Base-by-base conservation (phyloP, 768 basidiomycete species). In the Boletus edulis region DNA sequence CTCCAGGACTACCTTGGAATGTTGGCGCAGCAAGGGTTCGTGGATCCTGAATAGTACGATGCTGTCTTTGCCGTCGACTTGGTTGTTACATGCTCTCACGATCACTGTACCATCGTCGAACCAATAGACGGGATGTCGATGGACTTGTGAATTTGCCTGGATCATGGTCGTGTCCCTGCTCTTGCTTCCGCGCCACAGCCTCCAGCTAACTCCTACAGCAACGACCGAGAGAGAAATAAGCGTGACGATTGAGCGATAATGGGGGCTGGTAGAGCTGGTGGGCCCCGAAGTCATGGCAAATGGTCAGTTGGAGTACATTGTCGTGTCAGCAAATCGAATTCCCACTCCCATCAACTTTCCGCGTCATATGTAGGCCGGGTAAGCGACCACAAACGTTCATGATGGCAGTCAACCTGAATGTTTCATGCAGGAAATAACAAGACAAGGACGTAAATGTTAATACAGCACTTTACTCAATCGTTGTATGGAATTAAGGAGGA, bases 381-480 rank as follows among this genome's bases (percentile, higher is more conserved):
- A 24, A 24, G 22, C 22, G 24, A 24, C 5, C 5, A 24, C 24
- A 24, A 24, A 24, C 24, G 5, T 24, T 24, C 9, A 29, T 29
- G 27, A 29, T 29, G 1, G 8, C 27, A 27, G 27, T 8, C 27
- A 27, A 27, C 27, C 1, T 8, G 27, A 27, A 27, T 8, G 27
- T 27, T 7, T 27, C 27, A 22, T 22, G 22, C 22, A 24, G 24
- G 46, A 54, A 37, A 27, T 22, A 18, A 53, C 38, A 45, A 42
- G 12, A 40, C 17, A 15, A 41, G 24, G 24, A 24, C 24, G 5
- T 24, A 24, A 24, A 6, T n/a, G 41, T 67, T 61, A 83, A 62
- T 83, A 78, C 64, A 97, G 70, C n/a, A 95, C 94, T 73, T 94
- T 90, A 70, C 92, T 92, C 70, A 97, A 74, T 69, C 91, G 76